Percentiles rank a stretch among this genome's conserved stretches.
phyloP scores from a whole-genome alignment of 2,329 filamentous ascomycete species.

The Aspergillus glaucus region DNA sequence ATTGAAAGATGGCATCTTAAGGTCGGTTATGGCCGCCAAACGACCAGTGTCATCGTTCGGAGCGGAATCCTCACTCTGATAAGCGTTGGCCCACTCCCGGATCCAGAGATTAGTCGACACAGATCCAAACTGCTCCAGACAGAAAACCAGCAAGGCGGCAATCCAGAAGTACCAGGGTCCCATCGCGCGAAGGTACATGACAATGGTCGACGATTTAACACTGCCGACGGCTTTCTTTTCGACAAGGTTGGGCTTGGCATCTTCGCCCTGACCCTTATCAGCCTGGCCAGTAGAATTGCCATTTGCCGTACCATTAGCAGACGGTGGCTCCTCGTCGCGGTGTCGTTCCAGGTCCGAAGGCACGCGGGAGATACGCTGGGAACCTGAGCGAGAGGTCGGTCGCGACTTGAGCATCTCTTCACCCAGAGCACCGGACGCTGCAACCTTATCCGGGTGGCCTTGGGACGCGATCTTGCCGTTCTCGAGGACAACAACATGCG shows the following conservation, averaged over 20 bases:
- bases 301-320: conserved; percentile 31
- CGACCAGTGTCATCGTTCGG: conserved; percentile 28
- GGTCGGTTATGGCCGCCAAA: conserved; percentile 36
- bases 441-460: conserved; percentile 70
- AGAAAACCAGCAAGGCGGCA: conserved; percentile 67
- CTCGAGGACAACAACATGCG: conserved; percentile 76
- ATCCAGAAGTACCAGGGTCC: conserved; percentile 96
- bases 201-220: conserved; percentile 80
- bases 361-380: conserved; percentile 68
- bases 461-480: conserved; percentile 75
- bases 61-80: conserved; percentile 47
- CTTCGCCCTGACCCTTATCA: conserved; percentile 37
- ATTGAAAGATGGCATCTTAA: conserved; percentile 34
- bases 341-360: conserved; percentile 65
- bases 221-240: conserved; percentile 80
- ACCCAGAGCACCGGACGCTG: conserved; percentile 79
- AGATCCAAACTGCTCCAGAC: conserved; percentile 73
- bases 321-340: conserved; percentile 48
- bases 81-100: conserved; percentile 88
- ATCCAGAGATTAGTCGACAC: conserved; percentile 95
- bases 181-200: conserved; percentile 83
- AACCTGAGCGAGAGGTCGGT: conserved; percentile 62
- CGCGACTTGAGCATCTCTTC: conserved; percentile 75
- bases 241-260: conserved; percentile 44
- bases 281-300: conserved; percentile 31